Evolutionary conservation across 306 rosid genomes (phyloP).

Genomic region (Inga laurina): DNA sequence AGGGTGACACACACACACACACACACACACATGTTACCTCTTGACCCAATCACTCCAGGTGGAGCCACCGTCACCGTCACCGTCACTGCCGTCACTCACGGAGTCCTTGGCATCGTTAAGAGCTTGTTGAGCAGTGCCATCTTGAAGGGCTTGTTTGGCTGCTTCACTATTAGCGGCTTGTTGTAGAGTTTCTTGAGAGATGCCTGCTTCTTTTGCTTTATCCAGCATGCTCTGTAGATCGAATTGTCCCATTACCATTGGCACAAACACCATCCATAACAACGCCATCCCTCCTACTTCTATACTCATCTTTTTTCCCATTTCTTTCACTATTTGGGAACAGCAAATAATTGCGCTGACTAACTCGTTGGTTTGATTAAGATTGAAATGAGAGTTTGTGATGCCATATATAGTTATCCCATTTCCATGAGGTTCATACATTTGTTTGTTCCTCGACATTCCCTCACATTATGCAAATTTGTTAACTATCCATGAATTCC

Average conservation of each 20-base stretch:
- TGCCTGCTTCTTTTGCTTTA: conserved; percentile 27
- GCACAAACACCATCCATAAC: neutral
- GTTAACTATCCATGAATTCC: neutral
- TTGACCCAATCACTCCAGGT: conserved; percentile 27
- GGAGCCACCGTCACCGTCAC: neutral
- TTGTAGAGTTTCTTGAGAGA: conserved; percentile 15
- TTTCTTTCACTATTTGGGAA: neutral
- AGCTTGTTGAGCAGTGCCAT: conserved; percentile 11
- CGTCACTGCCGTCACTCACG: neutral
- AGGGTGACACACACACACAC: too few relatives aligned
- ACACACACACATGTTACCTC: neutral
- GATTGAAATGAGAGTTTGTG: too few relatives aligned
- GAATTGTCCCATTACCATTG: neutral
- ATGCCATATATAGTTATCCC: neutral
- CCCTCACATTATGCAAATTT: conserved; percentile 6
- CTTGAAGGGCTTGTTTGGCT: conserved; percentile 22
- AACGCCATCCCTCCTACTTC: conserved; percentile 15
- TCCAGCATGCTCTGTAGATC: conserved; percentile 11
- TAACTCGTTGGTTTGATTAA: neutral
- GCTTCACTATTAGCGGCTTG: conserved; percentile 1
- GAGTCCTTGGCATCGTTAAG: neutral
- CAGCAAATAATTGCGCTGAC: neutral
- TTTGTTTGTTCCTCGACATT: neutral
- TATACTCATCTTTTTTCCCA: conserved; percentile 19
- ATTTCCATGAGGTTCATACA: conserved; percentile 25